phyloP scores from a whole-genome alignment of 768 basidiomycete genomes.

The Mrakia frigida region DNA sequence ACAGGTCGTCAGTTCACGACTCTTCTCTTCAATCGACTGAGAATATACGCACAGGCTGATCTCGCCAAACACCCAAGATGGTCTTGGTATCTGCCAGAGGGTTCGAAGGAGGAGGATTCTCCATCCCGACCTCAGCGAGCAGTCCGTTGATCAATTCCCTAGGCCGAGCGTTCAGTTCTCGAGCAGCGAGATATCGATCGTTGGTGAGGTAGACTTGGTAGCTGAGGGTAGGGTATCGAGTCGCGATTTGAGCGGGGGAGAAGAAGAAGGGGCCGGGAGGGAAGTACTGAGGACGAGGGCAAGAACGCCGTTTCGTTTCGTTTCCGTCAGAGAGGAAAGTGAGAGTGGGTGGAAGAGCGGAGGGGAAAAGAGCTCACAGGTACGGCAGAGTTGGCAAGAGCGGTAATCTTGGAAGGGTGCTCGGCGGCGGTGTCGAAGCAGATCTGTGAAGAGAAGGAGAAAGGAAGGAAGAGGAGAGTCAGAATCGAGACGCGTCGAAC shows the following conservation, averaged over 20 bases:
- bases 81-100: not conserved
- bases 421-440: not conserved
- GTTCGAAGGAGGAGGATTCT: not conserved
- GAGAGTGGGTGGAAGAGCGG: not conserved
- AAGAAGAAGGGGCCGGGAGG: not conserved
- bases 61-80: not conserved
- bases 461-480: not conserved
- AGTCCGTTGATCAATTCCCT: not conserved
- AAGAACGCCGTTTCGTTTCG: too few species aligned
- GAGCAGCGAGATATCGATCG: not conserved
- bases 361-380: not conserved
- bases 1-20: not conserved
- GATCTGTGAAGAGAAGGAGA: not conserved
- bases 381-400: conserved; percentile 1
- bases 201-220: conserved; percentile 12
- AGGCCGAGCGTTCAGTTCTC: not conserved
- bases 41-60: not conserved
- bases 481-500: too few species aligned
- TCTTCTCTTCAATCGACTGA: too few species aligned
- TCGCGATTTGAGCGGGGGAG: not conserved
- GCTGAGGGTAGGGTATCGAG: not conserved
- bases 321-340: not conserved
- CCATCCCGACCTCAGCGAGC: not conserved
- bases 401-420: not conserved
- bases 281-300: not conserved